Conservation (phyloP, 306 rosid species). For the Trichosanthes truncata region DNA sequence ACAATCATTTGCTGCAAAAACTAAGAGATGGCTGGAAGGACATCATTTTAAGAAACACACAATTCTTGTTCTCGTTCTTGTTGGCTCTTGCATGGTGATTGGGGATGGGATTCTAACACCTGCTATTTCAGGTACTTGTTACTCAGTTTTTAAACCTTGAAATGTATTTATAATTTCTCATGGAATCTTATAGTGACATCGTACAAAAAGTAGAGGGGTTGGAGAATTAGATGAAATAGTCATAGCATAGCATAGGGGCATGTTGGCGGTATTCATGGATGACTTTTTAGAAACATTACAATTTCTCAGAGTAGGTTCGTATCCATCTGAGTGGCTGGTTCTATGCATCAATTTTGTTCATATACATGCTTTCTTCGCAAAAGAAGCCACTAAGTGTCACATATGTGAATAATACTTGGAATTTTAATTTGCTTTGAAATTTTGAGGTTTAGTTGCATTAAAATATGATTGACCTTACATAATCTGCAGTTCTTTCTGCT, state of each 20-base stretch:
- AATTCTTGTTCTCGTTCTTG: constrained; percentile 82
- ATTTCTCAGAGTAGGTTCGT: neutral
- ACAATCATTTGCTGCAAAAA: constrained; percentile 71
- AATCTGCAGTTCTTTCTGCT: constrained; percentile 69
- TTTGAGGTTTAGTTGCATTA: neutral
- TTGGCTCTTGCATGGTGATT: constrained; percentile 97
- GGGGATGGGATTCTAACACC: constrained; percentile 99
- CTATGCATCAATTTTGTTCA: neutral
- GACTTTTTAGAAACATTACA: neutral
- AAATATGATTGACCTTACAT: neutral
- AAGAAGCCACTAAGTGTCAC: neutral
- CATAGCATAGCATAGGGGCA: neutral
- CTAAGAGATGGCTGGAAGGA: constrained; percentile 82
- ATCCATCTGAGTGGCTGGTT: neutral
- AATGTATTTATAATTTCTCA: neutral
- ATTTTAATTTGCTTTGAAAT: neutral
- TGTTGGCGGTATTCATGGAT: neutral
- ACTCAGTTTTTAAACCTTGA: neutral
- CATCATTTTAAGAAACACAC: constrained; percentile 40
- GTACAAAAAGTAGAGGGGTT: neutral
- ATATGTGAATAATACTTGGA: neutral
- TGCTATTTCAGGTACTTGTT: constrained; percentile 74
- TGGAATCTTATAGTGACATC: neutral
- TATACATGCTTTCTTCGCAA: neutral
- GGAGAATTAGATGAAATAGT: neutral